These are phyloP conservation scores for Trichoderma sp. DNA, from an alignment of 2,329 filamentous ascomycete genomes.

Conservation along the genomic window DNA sequence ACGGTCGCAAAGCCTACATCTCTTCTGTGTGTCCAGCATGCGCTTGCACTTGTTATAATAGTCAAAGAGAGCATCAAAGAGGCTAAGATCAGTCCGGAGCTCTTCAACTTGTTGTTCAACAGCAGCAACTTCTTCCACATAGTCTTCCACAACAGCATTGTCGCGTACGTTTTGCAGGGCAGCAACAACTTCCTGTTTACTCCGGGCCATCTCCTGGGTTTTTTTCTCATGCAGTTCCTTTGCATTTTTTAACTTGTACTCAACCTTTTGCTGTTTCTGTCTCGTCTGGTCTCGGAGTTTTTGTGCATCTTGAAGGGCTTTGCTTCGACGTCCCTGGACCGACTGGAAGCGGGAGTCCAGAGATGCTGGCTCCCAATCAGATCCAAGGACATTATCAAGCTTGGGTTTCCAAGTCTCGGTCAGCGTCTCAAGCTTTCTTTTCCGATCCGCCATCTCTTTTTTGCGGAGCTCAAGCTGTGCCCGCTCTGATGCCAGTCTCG, in stretches of 20 bases:
- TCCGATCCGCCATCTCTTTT: slow-evolving; percentile 74
- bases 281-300: slow-evolving; percentile 68
- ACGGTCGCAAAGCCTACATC: slow-evolving; percentile 75
- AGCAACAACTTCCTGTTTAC: slow-evolving; percentile 56
- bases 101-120: slow-evolving; percentile 60
- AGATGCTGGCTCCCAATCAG: slow-evolving; percentile 66
- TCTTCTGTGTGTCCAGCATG: slow-evolving; percentile 65
- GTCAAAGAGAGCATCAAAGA: slow-evolving; percentile 67
- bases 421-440: slow-evolving; percentile 76
- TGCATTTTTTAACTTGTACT: slow-evolving; percentile 68
- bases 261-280: slow-evolving; percentile 74
- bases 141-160: slow-evolving; percentile 54
- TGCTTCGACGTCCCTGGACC: slow-evolving; percentile 58
- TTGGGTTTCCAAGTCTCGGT: slow-evolving; percentile 71
- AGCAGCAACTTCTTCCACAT: slow-evolving; percentile 51
- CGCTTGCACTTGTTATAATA: slow-evolving; percentile 72
- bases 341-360: slow-evolving; percentile 72
- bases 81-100: slow-evolving; percentile 66
- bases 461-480: slow-evolving; percentile 82
- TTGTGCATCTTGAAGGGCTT: slow-evolving; percentile 63
- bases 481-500: slow-evolving; percentile 75
- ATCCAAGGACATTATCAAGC: slow-evolving; percentile 64
- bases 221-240: slow-evolving; percentile 67
- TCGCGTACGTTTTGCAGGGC: slow-evolving; percentile 50
- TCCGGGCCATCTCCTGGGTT: slow-evolving; percentile 60